Base-by-base conservation (phyloP, 257 asterid species). In the Hygrophila difformis region DNA sequence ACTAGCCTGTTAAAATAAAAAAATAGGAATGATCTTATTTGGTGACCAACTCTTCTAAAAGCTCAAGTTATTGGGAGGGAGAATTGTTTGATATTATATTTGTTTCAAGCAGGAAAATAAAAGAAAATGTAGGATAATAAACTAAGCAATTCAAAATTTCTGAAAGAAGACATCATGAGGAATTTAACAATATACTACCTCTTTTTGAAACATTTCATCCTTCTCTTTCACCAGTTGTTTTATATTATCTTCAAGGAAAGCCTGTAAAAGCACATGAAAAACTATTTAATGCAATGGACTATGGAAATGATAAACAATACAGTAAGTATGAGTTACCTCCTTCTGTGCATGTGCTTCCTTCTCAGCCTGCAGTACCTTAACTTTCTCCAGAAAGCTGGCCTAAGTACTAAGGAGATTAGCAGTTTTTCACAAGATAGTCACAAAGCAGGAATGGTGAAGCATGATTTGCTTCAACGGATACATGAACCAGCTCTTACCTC, bases 171-270 rank as follows among this genome's bases (percentile, higher is more conserved):
- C 35, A 28, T 57, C 34, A 29, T 26, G 4, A n/a, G 29, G 10
- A 47, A 51, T 15, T 18, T 39, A 22, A 45, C 55, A 13, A 35
- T 12, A 15, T n/a, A 20, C 29, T 66, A 80, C 89, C 86, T 77
- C 89, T 58, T 68, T 73, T 39, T 63, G 70, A 36, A 72, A 52
- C 54, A 12, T 52, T 44, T 43, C 75, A 55, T 63, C 76, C 12
- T 66, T 71, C 64, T 81, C 91, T 49, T 48, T 54, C 39, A 56
- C 63, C 48, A 77, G 61, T 34, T 68, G 69, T 44, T 64, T 69
- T 57, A 75, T 53, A 33, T 56, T 75, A 36, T 64, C 89, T 51
- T 73, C 74, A 42, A 67, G 73, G 54, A 41, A 39, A 48, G 59
- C 65, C 88, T 74, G 73, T 62, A 56, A 49, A 47, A 39, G 53